These are phyloP conservation scores for Cutaneotrichosporon spelunceum DNA, from an alignment of 1,284 basidiomycete genomes.

Conservation along the genomic window DNA sequence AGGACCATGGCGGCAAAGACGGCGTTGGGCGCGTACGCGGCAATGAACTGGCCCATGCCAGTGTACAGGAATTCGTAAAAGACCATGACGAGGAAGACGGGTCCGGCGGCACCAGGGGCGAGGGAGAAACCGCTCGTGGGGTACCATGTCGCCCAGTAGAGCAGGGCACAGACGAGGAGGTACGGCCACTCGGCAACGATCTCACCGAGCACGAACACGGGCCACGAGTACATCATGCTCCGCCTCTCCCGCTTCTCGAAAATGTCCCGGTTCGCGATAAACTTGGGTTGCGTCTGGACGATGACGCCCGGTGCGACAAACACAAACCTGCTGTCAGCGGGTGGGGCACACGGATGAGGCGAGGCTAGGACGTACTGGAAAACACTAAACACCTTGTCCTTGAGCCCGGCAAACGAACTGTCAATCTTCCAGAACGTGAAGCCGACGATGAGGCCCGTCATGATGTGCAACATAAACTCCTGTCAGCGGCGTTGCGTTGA, in stretches of 20 bases:
- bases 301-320: slow-evolving; percentile 50
- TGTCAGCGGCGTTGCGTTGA: not conserved
- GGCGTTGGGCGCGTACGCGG: slow-evolving; percentile 41
- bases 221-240: slow-evolving; percentile 48
- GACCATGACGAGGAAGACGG: slow-evolving; percentile 47
- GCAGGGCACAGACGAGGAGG: slow-evolving; percentile 40
- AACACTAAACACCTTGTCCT: slow-evolving; percentile 27
- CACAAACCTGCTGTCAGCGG: slow-evolving; percentile 29
- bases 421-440: slow-evolving; percentile 47
- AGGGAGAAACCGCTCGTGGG: slow-evolving; percentile 15
- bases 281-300: slow-evolving; percentile 50
- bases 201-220: slow-evolving; percentile 34
- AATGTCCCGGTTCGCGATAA: slow-evolving; percentile 49
- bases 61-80: slow-evolving; percentile 51
- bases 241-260: slow-evolving; percentile 51
- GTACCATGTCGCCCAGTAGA: slow-evolving; percentile 22
- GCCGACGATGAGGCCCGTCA: slow-evolving; percentile 43
- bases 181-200: slow-evolving; percentile 49
- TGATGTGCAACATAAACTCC: slow-evolving; percentile 38
- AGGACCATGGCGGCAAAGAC: slow-evolving; percentile 41
- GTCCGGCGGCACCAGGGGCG: slow-evolving; percentile 18
- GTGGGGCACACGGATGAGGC: slow-evolving; percentile 24
- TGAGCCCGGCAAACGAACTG: slow-evolving; percentile 25
- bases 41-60: slow-evolving; percentile 37
- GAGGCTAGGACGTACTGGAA: slow-evolving; percentile 43